phyloP scores from a whole-genome alignment of 2,329 filamentous ascomycete genomes.

The Hypoxylon sp. region DNA sequence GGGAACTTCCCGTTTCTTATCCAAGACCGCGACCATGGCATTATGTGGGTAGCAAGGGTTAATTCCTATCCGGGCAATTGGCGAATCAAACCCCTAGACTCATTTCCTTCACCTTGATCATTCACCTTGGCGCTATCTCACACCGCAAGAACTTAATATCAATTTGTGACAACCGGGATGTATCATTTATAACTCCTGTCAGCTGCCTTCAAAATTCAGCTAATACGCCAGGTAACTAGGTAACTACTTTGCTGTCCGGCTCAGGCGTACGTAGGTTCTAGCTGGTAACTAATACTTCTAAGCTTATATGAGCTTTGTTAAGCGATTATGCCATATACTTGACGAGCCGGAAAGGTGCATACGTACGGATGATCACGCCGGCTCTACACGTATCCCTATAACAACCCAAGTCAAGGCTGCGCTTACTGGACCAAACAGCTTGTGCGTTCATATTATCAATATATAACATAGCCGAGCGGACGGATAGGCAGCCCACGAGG shows the following conservation, averaged over 20 bases:
- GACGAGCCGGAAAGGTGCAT: not conserved
- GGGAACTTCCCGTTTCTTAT: slow-evolving; percentile 5
- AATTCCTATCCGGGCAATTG: slow-evolving; percentile 26
- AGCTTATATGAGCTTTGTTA: not conserved
- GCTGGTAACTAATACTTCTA: not conserved
- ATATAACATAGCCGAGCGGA: slow-evolving; percentile 29
- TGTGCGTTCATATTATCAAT: slow-evolving; percentile 25
- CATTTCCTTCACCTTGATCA: slow-evolving; percentile 35
- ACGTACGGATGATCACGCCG: not conserved
- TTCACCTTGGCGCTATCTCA: slow-evolving; percentile 41
- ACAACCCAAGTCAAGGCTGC: slow-evolving; percentile 12
- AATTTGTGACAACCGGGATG: slow-evolving; percentile 4
- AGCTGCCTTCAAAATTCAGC: slow-evolving; percentile 1
- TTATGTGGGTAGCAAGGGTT: slow-evolving; percentile 20
- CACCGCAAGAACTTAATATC: slow-evolving; percentile 41
- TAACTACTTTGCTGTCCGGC: not conserved
- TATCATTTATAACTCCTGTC: not conserved
- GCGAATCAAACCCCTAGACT: slow-evolving; percentile 29
- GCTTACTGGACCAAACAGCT: slow-evolving; percentile 15
- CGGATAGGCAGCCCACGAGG: slow-evolving; percentile 6
- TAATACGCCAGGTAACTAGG: not conserved
- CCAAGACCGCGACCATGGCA: slow-evolving; percentile 22
- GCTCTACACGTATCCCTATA: not conserved
- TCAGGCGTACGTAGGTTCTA: slow-evolving; percentile 5
- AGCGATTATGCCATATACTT: slow-evolving; percentile 4